phyloP scores from a whole-genome alignment of 2,329 filamentous ascomycete species.

The Aureobasidium leucospermi region DNA sequence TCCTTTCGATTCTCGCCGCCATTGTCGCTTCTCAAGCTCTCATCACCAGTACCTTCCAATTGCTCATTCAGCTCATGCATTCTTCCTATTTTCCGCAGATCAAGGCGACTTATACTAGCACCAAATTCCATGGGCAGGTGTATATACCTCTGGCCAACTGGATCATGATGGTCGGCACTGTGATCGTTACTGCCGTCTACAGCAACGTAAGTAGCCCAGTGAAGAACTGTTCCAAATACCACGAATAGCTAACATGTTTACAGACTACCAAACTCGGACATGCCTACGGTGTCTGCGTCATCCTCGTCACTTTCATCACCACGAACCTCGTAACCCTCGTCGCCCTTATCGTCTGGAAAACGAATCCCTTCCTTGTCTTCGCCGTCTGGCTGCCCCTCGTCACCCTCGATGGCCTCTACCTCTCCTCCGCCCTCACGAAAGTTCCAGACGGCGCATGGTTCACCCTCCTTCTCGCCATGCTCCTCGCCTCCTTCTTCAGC shows the following conservation, averaged over 20 bases:
- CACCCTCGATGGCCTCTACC: constrained; percentile 60
- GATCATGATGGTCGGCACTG: constrained; percentile 66
- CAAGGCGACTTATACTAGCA: constrained; percentile 63
- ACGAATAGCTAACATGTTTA: constrained; percentile 19
- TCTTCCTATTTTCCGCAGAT: constrained; percentile 69
- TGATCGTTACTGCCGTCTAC: constrained; percentile 68
- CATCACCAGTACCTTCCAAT: constrained; percentile 67
- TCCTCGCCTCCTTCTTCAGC: constrained; percentile 59
- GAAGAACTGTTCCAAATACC: not conserved
- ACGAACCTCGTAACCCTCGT: constrained; percentile 68
- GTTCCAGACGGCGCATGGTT: constrained; percentile 74
- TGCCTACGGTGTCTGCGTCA: constrained; percentile 73
- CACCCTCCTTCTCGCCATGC: constrained; percentile 56
- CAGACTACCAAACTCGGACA: constrained; percentile 62
- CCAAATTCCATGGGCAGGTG: constrained; percentile 63
- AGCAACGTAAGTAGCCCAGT: constrained; percentile 49
- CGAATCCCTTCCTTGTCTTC: constrained; percentile 54
- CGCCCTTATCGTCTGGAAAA: constrained; percentile 64
- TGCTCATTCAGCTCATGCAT: constrained; percentile 66
- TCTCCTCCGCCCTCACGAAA: constrained; percentile 63
- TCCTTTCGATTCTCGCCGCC: constrained; percentile 56
- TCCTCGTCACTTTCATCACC: constrained; percentile 71
- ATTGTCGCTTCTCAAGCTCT: constrained; percentile 73
- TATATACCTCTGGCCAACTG: constrained; percentile 72
- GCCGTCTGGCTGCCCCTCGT: constrained; percentile 57